A percentile compares a stretch with the other conserved stretches of the same genome.
phyloP scores from a whole-genome alignment of 2,329 filamentous ascomycete species.

The Aspergillus sp. region DNA sequence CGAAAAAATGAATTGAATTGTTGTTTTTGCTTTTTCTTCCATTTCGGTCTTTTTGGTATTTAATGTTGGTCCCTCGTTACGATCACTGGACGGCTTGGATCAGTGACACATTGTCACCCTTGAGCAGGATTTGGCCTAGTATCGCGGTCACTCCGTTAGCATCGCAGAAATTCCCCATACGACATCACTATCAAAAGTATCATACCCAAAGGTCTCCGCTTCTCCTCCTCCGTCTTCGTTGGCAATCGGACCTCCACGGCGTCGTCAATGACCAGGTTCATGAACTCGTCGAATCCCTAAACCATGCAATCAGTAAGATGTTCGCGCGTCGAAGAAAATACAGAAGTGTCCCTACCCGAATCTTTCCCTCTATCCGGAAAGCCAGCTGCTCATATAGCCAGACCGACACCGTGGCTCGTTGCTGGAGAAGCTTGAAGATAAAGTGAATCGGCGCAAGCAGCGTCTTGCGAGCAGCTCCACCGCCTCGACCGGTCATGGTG shows the following conservation, averaged over 20 bases:
- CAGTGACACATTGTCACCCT: conserved; percentile 83
- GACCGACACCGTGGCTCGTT: conserved; percentile 82
- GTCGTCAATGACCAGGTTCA: conserved; percentile 97
- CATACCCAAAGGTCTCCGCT: conserved; percentile 75
- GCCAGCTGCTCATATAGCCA: conserved; percentile 97
- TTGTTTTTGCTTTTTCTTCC: conserved; percentile 8
- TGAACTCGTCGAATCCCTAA: conserved; percentile 97
- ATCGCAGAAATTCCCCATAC: not conserved
- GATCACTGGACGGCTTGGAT: conserved; percentile 59
- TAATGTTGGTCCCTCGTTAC: not conserved
- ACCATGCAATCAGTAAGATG: conserved; percentile 3
- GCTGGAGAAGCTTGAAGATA: conserved; percentile 87
- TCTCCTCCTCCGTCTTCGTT: conserved; percentile 78
- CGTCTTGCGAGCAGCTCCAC: conserved; percentile 62
- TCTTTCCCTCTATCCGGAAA: conserved; percentile 94
- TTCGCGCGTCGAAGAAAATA: not conserved
- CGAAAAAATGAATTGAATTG: conserved; percentile 4
- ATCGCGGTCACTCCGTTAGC: not conserved
- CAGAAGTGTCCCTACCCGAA: conserved; percentile 63
- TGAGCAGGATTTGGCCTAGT: conserved; percentile 77
- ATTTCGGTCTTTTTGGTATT: conserved; percentile 3
- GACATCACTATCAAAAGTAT: not conserved
- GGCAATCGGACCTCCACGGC: conserved; percentile 86
- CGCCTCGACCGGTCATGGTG: conserved; percentile 56
- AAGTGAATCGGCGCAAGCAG: conserved; percentile 79